Conservation (phyloP, 805 yeast species). For the Hanseniaspora jakobsenii region DNA sequence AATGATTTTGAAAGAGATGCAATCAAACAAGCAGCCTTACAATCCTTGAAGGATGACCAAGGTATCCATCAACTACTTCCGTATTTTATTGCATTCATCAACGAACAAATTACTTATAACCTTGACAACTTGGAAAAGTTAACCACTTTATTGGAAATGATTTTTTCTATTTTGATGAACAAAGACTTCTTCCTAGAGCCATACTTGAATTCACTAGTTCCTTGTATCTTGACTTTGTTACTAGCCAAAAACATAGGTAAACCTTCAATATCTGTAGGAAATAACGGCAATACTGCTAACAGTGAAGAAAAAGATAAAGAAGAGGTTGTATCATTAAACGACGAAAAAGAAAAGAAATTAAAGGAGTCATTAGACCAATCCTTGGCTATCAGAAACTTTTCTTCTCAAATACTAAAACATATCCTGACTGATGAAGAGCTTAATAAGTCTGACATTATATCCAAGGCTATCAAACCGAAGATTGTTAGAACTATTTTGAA, state of each 20-base stretch:
- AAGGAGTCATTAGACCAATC: conserved; percentile 28
- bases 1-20: conserved; percentile 32
- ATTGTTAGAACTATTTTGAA: conserved; percentile 85
- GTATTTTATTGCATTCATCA: conserved; percentile 87
- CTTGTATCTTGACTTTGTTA: conserved; percentile 81
- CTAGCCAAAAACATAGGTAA: conserved; percentile 80
- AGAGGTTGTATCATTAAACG: too few relatives aligned
- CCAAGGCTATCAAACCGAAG: conserved; percentile 81
- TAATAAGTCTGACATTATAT: conserved; percentile 66
- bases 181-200: conserved; percentile 84
- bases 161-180: conserved; percentile 72
- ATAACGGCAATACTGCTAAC: conserved; percentile 24
- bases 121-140: conserved; percentile 58
- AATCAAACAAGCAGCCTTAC: conserved; percentile 67
- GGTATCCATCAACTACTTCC: conserved; percentile 96
- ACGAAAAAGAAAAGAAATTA: conserved; percentile 17
- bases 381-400: conserved; percentile 69
- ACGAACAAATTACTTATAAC: conserved; percentile 87
- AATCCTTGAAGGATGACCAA: conserved; percentile 78
- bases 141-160: conserved; percentile 77
- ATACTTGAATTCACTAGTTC: conserved; percentile 90
- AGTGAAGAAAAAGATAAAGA: conserved; percentile 24
- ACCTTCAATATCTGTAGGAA: conserved; percentile 15
- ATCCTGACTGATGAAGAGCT: conserved; percentile 36
- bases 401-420: conserved; percentile 69